Conservation (phyloP, 2,329 filamentous ascomycete genomes). For the Colletotrichum lupini region DNA sequence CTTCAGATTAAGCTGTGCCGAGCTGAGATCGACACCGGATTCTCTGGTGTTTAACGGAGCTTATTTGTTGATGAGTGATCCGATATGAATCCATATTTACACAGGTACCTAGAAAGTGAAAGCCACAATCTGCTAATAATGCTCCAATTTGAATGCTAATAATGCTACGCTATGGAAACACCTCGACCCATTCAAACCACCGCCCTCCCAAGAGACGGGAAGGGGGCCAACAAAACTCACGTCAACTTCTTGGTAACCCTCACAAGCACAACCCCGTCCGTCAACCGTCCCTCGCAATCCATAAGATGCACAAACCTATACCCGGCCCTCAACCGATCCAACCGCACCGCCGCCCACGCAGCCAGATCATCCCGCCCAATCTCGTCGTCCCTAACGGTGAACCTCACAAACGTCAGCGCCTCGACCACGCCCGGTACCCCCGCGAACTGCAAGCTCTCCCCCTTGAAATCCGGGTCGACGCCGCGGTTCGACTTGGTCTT, state of each 20-base stretch:
- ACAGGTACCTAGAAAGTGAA: neutral
- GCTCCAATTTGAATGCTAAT: neutral
- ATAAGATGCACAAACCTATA: slow-evolving; percentile 82
- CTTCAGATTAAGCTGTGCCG: neutral
- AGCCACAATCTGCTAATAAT: neutral
- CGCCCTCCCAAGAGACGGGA: neutral
- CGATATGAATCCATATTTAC: no score
- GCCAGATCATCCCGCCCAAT: slow-evolving; percentile 81
- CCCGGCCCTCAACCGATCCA: slow-evolving; percentile 82
- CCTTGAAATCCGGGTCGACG: slow-evolving; percentile 70
- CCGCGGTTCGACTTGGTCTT: slow-evolving; percentile 69
- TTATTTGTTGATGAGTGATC: no score
- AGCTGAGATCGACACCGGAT: no score
- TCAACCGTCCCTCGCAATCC: slow-evolving; percentile 73
- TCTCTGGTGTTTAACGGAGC: no score
- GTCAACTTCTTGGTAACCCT: slow-evolving; percentile 72
- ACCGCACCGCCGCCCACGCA: slow-evolving; percentile 88
- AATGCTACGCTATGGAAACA: slow-evolving; percentile 1
- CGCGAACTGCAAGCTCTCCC: slow-evolving; percentile 68
- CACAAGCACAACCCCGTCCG: slow-evolving; percentile 78
- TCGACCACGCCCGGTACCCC: slow-evolving; percentile 68
- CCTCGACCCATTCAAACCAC: no score
- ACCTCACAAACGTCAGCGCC: slow-evolving; percentile 78
- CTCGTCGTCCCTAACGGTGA: slow-evolving; percentile 91
- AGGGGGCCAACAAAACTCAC: neutral